These are phyloP conservation scores for Cynanchum wilfordii DNA, from an alignment of 257 asterid genomes.

Conservation along the genomic window DNA sequence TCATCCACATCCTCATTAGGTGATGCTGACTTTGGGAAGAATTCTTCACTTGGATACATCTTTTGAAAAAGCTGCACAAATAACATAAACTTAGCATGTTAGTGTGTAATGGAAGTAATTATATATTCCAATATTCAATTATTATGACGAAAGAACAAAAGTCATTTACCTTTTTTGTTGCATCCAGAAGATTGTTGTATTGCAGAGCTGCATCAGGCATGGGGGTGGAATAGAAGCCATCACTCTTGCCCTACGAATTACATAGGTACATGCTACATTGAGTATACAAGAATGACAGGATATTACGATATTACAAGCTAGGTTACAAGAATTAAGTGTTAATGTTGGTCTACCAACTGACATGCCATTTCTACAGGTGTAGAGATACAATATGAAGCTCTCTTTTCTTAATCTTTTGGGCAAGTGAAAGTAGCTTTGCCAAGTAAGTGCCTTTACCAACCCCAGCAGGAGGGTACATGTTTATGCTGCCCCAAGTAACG, in stretches of 20 bases:
- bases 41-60: conserved; percentile 58
- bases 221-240: conserved; percentile 39
- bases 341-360: neutral
- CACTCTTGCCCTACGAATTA: conserved; percentile 41
- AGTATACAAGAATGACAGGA: neutral
- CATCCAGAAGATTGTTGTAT: conserved; percentile 50
- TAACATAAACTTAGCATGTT: conserved; percentile 9
- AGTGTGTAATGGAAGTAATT: neutral
- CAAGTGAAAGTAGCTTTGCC: neutral
- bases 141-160: neutral
- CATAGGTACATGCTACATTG: neutral
- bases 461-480: neutral
- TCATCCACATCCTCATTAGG: conserved; percentile 35
- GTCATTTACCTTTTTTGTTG: conserved; percentile 48
- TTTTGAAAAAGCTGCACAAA: conserved; percentile 45
- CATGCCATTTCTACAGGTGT: neutral
- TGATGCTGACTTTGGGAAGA: conserved; percentile 40
- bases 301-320: neutral
- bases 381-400: neutral
- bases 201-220: conserved; percentile 73
- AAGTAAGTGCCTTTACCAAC: neutral
- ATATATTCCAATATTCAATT: neutral
- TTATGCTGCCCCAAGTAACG: neutral
- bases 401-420: neutral
- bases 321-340: neutral